Percentiles rank a stretch among this genome's conserved stretches.
Evolutionary conservation across 371 early-diverging fungal species (phyloP).

Genomic region (Blakeslea trispora): DNA sequence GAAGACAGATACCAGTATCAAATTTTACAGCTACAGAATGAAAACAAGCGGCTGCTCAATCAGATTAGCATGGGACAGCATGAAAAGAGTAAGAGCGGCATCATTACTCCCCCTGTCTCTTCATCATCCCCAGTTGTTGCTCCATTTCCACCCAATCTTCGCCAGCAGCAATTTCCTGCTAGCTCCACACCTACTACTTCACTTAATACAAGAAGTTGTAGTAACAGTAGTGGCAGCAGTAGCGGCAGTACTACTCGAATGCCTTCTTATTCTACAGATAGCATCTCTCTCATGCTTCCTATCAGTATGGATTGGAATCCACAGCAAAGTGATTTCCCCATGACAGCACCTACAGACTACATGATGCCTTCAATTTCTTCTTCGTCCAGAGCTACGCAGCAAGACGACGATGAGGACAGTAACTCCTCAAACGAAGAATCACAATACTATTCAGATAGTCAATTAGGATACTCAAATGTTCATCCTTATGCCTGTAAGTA

Average conservation of each 20-base stretch:
- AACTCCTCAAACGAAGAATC: neutral
- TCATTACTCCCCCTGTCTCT: neutral
- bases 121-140: neutral
- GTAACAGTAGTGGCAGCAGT: too few relatives aligned
- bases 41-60: conserved; percentile 26
- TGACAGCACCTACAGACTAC: neutral
- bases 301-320: neutral
- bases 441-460: neutral
- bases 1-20: conserved; percentile 41
- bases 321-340: neutral
- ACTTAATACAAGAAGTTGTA: neutral
- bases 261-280: neutral
- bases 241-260: neutral
- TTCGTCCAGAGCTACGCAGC: neutral
- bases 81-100: neutral
- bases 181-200: neutral
- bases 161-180: neutral
- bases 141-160: neutral
- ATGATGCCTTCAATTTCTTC: neutral
- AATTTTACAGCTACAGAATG: conserved; percentile 34
- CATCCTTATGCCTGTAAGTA: neutral
- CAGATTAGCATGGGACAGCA: conserved; percentile 3
- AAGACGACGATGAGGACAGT: neutral
- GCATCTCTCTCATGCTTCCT: neutral
- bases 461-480: neutral